A percentile compares a stretch with the other conserved stretches of the same genome.
These are phyloP conservation scores for Botrytis hyacinthi DNA, from an alignment of 2,329 filamentous ascomycete genomes.

Conservation along the genomic window DNA sequence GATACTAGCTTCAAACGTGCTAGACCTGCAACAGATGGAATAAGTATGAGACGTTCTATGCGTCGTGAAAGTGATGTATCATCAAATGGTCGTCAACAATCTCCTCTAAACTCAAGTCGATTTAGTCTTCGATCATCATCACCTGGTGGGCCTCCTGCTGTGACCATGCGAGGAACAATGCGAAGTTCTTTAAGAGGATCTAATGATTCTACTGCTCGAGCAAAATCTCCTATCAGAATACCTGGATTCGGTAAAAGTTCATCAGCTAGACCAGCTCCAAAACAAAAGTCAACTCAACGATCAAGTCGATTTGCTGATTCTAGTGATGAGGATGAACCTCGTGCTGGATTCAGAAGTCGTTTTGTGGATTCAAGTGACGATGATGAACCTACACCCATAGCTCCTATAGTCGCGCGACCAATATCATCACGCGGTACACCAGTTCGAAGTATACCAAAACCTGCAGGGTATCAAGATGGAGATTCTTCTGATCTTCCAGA, in stretches of 20 bases:
- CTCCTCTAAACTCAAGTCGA: slow-evolving; percentile 51
- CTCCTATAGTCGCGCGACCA: slow-evolving; percentile 12
- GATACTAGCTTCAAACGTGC: slow-evolving; percentile 80
- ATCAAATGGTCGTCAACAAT: slow-evolving; percentile 37
- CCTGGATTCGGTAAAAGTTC: slow-evolving; percentile 32
- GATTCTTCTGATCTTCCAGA: slow-evolving; percentile 60
- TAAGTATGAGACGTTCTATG: slow-evolving; percentile 73
- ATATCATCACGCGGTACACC: slow-evolving; percentile 30
- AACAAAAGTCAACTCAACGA: slow-evolving; percentile 25
- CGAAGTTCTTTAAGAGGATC: slow-evolving; percentile 39
- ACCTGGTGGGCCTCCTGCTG: slow-evolving; percentile 51
- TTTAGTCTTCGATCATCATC: slow-evolving; percentile 72
- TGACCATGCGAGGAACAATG: slow-evolving; percentile 39
- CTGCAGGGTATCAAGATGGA: slow-evolving; percentile 52
- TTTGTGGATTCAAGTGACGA: slow-evolving; percentile 65
- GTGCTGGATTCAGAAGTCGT: slow-evolving; percentile 45
- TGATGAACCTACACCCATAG: slow-evolving; percentile 33
- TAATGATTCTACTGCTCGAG: slow-evolving; percentile 30
- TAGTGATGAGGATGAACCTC: slow-evolving; percentile 38
- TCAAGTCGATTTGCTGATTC: slow-evolving; percentile 39
- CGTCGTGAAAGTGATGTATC: slow-evolving; percentile 44
- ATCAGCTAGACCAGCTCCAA: slow-evolving; percentile 23
- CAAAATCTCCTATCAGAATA: slow-evolving; percentile 27
- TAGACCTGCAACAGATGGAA: slow-evolving; percentile 49
- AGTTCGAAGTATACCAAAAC: slow-evolving; percentile 51